These are phyloP conservation scores for Chaetomiaceae sp. DNA, from an alignment of 2,329 filamentous ascomycete genomes.

Conservation along the genomic window DNA sequence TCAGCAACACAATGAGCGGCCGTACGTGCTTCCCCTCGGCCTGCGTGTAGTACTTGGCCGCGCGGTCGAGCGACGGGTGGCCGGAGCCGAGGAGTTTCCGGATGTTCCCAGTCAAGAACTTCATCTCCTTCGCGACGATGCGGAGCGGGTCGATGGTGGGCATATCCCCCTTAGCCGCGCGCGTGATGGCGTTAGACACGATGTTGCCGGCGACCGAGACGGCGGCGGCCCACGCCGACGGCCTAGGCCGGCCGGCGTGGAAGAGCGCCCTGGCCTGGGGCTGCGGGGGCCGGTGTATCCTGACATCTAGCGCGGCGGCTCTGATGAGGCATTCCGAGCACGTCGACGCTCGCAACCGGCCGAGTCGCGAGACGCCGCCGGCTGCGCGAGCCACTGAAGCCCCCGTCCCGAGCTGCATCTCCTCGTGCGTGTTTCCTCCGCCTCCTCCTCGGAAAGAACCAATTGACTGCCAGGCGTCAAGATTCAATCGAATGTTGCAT, in stretches of 20 bases:
- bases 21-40: conserved; percentile 95
- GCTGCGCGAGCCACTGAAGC: conserved; percentile 44
- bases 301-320: conserved; percentile 27
- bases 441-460: conserved; percentile 25
- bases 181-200: conserved; percentile 60
- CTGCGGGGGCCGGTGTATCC: conserved; percentile 26
- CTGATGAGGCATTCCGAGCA: conserved; percentile 37
- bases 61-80: conserved; percentile 88
- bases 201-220: conserved; percentile 65
- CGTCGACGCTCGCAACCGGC: conserved; percentile 31
- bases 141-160: conserved; percentile 78
- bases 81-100: conserved; percentile 87
- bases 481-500: conserved; percentile 13
- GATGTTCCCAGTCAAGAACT: conserved; percentile 90
- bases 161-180: conserved; percentile 58
- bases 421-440: conserved; percentile 23
- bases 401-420: conserved; percentile 51
- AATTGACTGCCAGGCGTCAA: conserved; percentile 27
- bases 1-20: conserved; percentile 88
- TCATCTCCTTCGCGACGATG: conserved; percentile 92
- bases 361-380: conserved; percentile 28
- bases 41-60: conserved; percentile 96
- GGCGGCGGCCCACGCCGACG: conserved; percentile 70
- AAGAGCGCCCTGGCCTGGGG: conserved; percentile 32
- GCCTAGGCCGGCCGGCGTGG: conserved; percentile 40